Base-by-base conservation (phyloP, 345 rosid species). In the Citrus cavaleriei region DNA sequence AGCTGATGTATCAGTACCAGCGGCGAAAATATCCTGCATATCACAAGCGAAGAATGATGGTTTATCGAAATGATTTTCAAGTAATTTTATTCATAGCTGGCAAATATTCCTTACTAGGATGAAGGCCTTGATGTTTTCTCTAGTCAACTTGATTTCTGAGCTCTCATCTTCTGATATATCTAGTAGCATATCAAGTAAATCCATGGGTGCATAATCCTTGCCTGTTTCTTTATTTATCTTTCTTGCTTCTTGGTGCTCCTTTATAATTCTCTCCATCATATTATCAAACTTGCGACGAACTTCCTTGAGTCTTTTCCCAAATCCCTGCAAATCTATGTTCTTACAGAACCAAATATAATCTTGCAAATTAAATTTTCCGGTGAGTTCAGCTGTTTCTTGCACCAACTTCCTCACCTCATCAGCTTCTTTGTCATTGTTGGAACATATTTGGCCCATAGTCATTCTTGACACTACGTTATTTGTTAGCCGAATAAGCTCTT, bases 1-100 rank as follows among this genome's bases (percentile, higher is more conserved):
- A 0, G 95, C 90, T 2, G 93, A 87, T 62, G 93, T 90, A 68
- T 93, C 94, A 1, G 93, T 93, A 78, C 95, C 97, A 9, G 88
- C 95, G 2, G 74, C 88, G 78, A 91, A 93, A n/a, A 89, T 54
- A 1, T 54, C 58, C 58, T 54, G n/a, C 51, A 46, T 5, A 54
- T 54, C 22, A 54, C 58, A 16, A 54, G 58, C 22, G 1, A 54
- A 54, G 58, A 18, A 54, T 18, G 58, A 54, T 54, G 7, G 22
- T 18, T 54, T 4, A 54, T 5, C 22, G 6, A 18, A 54, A 1
- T 54, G 58, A 54, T 18, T 54, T 54, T 54, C 58, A 54, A 54
- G 22, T 18, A 54, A 0, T 54, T 18, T 19, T 18, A 54, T 54
- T 16, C 0, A 18, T 18, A 18, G 21, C 2, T 5, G 13, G 16